phyloP scores from a whole-genome alignment of 1,284 basidiomycete genomes.

The Exobasidium rhododendri region DNA sequence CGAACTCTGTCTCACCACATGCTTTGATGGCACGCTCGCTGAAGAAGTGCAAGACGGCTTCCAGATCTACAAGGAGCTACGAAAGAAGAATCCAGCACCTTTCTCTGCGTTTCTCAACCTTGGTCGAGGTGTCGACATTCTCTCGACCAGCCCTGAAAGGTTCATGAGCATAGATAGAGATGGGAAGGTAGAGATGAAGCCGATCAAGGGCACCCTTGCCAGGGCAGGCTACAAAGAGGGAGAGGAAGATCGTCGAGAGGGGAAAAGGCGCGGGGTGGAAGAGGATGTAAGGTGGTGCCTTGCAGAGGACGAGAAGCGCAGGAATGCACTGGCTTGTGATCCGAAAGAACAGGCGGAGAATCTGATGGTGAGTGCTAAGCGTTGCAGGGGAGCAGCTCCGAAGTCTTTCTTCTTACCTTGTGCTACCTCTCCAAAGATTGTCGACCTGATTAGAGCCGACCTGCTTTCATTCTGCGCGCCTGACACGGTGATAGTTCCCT shows the following conservation, averaged over 20 bases:
- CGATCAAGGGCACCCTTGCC: constrained; percentile 78
- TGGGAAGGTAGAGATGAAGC: constrained; percentile 75
- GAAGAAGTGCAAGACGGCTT: constrained; percentile 26
- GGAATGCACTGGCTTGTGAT: constrained; percentile 65
- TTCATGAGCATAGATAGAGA: constrained; percentile 79
- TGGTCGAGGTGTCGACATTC: constrained; percentile 62
- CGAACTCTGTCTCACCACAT: constrained; percentile 87
- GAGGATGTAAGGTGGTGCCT: constrained; percentile 22
- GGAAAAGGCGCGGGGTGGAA: neutral
- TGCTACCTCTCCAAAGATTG: constrained; percentile 72
- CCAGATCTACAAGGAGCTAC: constrained; percentile 40
- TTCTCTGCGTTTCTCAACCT: constrained; percentile 77
- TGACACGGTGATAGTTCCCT: constrained; percentile 73
- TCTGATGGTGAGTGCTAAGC: constrained; percentile 65
- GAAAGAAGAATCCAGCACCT: constrained; percentile 80
- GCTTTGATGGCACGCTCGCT: constrained; percentile 56
- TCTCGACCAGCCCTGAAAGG: constrained; percentile 82
- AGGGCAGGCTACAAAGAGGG: constrained; percentile 45
- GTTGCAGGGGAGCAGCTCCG: neutral
- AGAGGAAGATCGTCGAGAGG: constrained; percentile 25
- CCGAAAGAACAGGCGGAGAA: constrained; percentile 94
- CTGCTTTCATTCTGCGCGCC: constrained; percentile 68
- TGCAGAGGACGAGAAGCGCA: constrained; percentile 54
- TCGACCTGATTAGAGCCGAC: constrained; percentile 92
- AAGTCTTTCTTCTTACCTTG: neutral